Base-by-base conservation (phyloP, 768 basidiomycete species). In the Flagelloscypha sp. region DNA sequence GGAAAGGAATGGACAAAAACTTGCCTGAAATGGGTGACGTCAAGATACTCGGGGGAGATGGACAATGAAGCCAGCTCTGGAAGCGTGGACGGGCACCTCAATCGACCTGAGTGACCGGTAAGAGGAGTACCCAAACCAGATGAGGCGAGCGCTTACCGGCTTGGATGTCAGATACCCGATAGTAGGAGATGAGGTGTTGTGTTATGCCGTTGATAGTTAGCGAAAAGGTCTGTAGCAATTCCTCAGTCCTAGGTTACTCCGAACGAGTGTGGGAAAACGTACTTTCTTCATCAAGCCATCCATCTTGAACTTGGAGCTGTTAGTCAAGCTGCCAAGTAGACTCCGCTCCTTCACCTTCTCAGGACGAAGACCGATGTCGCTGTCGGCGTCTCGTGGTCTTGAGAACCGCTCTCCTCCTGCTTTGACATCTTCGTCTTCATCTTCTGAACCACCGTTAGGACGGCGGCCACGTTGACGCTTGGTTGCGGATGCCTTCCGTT, bases 251-350 rank as follows among this genome's bases (percentile, higher is more conserved):
- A 33, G 36, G 30, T 42, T 21, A 42, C 41, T 19, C 32, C 33
- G 27, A 37, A 33, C 25, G 18, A 10, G 29, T 20, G 23, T 24
- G 28, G 20, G 33, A 35, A 24, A 24, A 58, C 74, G 47, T 29
- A 90, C 94, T 77, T 97, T 95, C 69, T 98, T 98, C 79, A 97
- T 89, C 56, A 98, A 72, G 6, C 94, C 94, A 38, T 89, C 83
- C 0, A 70, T 57, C 53, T 93, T 94, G 72, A 94, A 97, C 58
- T 89, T 89, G 70, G 85, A 83, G 54, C 77, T 84, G 59, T 89
- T 92, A 7, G 92, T 95, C 50, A 97, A 60, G 49, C 87, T 90
- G 21, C 93, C 93, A 33, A 94, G 75, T 23, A 97, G 68, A 17
- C 74, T 77, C 32, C 89, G 67, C 57, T 95, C 92, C 30, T 80